phyloP scores from a whole-genome alignment of 2,329 filamentous ascomycete genomes.

The Lasiodiplodia hormozganensis region DNA sequence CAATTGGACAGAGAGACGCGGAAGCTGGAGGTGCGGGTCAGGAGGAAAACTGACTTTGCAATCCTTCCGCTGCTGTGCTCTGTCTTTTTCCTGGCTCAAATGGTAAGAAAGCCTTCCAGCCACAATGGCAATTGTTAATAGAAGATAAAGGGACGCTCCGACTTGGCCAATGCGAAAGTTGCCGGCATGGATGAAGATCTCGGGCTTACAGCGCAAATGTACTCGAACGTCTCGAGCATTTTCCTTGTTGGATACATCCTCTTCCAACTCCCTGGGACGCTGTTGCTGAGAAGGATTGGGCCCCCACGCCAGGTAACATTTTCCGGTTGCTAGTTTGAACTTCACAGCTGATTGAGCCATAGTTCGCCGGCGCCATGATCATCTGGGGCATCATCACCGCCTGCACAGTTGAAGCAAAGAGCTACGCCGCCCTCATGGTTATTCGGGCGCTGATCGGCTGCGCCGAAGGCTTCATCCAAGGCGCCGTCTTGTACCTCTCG shows the following conservation, averaged over 20 bases:
- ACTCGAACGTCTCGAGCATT: not conserved
- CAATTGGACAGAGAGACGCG: not conserved
- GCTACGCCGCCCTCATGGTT: conserved; percentile 2
- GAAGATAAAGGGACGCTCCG: not conserved
- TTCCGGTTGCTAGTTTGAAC: too few species aligned
- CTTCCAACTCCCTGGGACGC: conserved; percentile 10
- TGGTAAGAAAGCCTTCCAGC: not conserved
- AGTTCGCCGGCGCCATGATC: not conserved
- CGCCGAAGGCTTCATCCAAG: conserved; percentile 23
- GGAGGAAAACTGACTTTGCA: not conserved
- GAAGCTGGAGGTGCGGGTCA: not conserved
- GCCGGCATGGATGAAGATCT: not conserved
- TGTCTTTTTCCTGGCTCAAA: conserved; percentile 1
- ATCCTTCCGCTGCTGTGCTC: conserved; percentile 2
- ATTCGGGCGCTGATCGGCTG: not conserved
- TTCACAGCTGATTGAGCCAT: not conserved
- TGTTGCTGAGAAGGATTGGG: not conserved
- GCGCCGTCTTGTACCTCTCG: not conserved
- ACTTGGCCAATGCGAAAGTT: not conserved
- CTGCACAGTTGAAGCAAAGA: not conserved
- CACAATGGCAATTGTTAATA: not conserved
- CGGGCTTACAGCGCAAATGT: not conserved
- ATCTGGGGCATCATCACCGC: not conserved
- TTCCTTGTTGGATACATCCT: not conserved
- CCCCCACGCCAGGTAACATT: not conserved